These are phyloP conservation scores for Plasmodium cynomolgi DNA, from an alignment of 169 alveolate species.

Conservation along the genomic window DNA sequence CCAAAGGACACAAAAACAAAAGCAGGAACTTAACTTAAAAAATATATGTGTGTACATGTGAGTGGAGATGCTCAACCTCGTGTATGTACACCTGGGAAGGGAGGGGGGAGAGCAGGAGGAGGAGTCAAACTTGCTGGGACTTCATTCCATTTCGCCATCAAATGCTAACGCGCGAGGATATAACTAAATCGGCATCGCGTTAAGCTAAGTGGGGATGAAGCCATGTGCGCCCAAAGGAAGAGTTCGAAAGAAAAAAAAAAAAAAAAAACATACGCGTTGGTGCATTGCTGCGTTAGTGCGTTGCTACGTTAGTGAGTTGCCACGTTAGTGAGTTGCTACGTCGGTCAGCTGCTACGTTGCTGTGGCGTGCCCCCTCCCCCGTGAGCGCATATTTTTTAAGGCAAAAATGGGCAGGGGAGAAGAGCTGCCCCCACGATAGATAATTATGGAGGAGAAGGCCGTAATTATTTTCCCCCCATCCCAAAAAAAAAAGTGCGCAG, in stretches of 20 bases:
- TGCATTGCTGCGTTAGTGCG: background rate
- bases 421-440: background rate
- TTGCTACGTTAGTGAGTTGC: background rate
- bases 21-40: background rate
- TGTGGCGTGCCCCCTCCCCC: too few relatives aligned
- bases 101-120: background rate
- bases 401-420: background rate
- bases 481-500: background rate
- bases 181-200: background rate
- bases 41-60: background rate
- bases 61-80: background rate
- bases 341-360: too few relatives aligned
- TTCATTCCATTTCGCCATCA: background rate
- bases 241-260: background rate
- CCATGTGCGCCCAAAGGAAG: background rate
- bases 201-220: background rate
- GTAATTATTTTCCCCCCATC: background rate
- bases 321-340: background rate
- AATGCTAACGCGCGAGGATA: background rate
- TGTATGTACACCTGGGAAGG: background rate
- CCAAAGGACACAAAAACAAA: background rate
- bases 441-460: background rate
- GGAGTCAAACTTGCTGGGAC: background rate
- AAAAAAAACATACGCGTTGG: background rate
- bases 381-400: too few relatives aligned